These are phyloP conservation scores for Abelmoschus esculentus DNA, from an alignment of 345 rosid genomes.

Conservation along the genomic window DNA sequence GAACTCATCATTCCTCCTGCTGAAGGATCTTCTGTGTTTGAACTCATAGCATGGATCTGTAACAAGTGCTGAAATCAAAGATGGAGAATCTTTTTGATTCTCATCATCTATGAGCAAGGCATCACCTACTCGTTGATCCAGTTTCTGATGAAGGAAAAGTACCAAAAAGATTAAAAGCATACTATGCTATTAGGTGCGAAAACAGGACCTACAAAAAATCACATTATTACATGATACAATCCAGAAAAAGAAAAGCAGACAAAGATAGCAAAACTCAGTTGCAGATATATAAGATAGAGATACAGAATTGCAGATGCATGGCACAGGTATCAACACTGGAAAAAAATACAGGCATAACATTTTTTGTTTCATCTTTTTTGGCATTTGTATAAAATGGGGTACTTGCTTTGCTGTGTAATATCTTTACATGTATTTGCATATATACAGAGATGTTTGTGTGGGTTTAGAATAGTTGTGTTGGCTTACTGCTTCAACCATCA, in stretches of 20 bases:
- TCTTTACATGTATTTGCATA: background rate
- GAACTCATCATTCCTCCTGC: conserved; percentile 77
- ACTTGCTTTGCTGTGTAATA: background rate
- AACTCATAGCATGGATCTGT: conserved; percentile 47
- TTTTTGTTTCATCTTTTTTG: background rate
- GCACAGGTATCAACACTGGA: background rate
- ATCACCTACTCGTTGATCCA: conserved; percentile 42
- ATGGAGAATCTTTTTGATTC: conserved; percentile 43
- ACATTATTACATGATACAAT: background rate
- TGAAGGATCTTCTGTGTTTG: conserved; percentile 61
- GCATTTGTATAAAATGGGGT: background rate
- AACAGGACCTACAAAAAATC: background rate
- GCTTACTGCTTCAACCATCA: background rate
- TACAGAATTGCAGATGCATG: conserved; percentile 1
- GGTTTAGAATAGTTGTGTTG: background rate
- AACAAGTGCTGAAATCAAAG: conserved; percentile 38
- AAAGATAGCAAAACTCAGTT: background rate
- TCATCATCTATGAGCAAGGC: conserved; percentile 53
- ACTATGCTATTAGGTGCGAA: background rate
- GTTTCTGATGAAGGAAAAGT: conserved; percentile 36
- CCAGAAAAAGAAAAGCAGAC: background rate
- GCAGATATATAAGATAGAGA: background rate
- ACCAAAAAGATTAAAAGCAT: conserved; percentile 11
- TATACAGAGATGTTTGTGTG: background rate
- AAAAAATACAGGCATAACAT: background rate